Percentiles rank a stretch among this genome's conserved stretches.
Evolutionary conservation across 441 rosid species (phyloP).

Genomic region (Adansonia grandidieri): DNA sequence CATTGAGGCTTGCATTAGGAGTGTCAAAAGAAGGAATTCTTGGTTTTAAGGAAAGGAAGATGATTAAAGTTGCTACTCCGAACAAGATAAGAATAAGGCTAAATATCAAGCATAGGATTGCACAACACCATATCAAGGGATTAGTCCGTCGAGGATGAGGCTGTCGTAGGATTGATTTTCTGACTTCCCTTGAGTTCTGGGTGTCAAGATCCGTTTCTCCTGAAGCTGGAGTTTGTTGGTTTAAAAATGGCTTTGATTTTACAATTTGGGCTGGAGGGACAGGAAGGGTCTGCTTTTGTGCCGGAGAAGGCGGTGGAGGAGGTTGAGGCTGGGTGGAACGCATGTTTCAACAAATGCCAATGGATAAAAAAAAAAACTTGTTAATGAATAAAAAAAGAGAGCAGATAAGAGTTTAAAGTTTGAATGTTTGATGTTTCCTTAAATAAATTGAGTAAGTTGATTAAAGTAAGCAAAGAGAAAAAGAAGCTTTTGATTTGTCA

Average conservation of each 20-base stretch:
- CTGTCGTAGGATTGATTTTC: slow-evolving; percentile 39
- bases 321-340: slow-evolving; percentile 37
- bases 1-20: slow-evolving; percentile 69
- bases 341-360: slow-evolving; percentile 31
- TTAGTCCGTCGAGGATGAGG: slow-evolving; percentile 55
- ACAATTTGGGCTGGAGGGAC: slow-evolving; percentile 40
- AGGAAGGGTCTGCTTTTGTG: slow-evolving; percentile 39
- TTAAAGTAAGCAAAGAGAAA: slow-evolving; percentile 31
- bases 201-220: slow-evolving; percentile 31
- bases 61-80: slow-evolving; percentile 72
- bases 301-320: slow-evolving; percentile 20
- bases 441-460: slow-evolving; percentile 30
- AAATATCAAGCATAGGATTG: slow-evolving; percentile 69
- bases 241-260: slow-evolving; percentile 45
- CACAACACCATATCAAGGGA: slow-evolving; percentile 71
- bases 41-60: slow-evolving; percentile 65
- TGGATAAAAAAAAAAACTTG: not conserved
- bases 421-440: slow-evolving; percentile 30
- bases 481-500: slow-evolving; percentile 48
- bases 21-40: slow-evolving; percentile 74
- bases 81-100: slow-evolving; percentile 74
- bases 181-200: slow-evolving; percentile 21
- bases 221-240: slow-evolving; percentile 33
- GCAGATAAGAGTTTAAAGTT: slow-evolving; percentile 33
- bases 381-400: slow-evolving; percentile 26